phyloP scores from a whole-genome alignment of 208 protist species.

The Acanthamoeba lenticulata region DNA sequence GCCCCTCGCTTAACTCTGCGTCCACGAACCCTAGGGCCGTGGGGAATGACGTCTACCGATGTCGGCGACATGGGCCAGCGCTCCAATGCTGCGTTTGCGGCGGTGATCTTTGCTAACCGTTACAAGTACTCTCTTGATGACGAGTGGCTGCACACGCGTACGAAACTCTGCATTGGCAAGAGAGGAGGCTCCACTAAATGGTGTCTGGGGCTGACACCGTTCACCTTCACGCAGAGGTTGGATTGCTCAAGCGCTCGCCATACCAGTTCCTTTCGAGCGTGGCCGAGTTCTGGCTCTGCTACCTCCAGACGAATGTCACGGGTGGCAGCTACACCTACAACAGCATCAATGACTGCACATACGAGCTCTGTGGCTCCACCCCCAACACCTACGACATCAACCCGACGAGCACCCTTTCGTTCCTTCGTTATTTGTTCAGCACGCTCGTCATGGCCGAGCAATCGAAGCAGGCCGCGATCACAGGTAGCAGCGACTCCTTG shows the following conservation, averaged over 20 bases:
- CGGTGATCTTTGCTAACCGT: not conserved
- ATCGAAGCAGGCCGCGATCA: not conserved
- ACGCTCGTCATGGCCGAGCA: not conserved
- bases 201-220: not conserved
- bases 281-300: conserved; percentile 11
- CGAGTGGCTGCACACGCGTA: not conserved
- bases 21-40: not conserved
- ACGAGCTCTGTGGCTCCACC: not conserved
- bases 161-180: not conserved
- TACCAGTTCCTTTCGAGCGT: not conserved
- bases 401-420: not conserved
- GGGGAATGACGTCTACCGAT: not conserved
- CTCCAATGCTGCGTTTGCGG: not conserved
- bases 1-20: not conserved
- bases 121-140: not conserved
- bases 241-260: not conserved
- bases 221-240: not conserved
- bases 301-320: not conserved
- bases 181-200: too few relatives aligned
- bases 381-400: not conserved
- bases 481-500: not conserved
- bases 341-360: not conserved
- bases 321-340: not conserved
- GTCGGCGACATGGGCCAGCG: not conserved
- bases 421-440: not conserved